These are phyloP conservation scores for Suillus placidus DNA, from an alignment of 768 basidiomycete species.

Conservation along the genomic window DNA sequence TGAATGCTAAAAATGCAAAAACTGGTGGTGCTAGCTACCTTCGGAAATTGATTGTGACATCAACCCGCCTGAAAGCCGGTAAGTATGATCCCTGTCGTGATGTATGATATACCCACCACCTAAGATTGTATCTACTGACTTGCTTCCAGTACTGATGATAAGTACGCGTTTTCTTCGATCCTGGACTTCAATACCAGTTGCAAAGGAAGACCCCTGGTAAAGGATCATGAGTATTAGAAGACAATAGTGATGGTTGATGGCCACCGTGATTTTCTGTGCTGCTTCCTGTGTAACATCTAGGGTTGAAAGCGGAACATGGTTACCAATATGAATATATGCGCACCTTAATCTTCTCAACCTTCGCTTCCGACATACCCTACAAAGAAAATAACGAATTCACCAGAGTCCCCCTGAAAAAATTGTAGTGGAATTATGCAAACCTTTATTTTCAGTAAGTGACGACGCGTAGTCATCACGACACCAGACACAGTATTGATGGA, in stretches of 20 bases:
- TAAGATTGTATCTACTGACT: conserved; percentile 84
- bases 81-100: not conserved
- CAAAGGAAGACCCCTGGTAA: conserved; percentile 84
- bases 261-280: conserved; percentile 81
- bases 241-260: not conserved
- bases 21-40: conserved; percentile 43
- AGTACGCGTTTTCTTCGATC: conserved; percentile 81
- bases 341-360: conserved; percentile 96
- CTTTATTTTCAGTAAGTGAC: conserved; percentile 93
- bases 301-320: not conserved
- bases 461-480: conserved; percentile 88
- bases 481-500: conserved; percentile 85
- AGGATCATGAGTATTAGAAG: not conserved
- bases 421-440: conserved; percentile 37
- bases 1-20: not conserved
- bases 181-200: conserved; percentile 89
- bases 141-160: conserved; percentile 90
- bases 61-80: conserved; percentile 63
- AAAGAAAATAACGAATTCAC: conserved; percentile 3
- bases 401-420: not conserved
- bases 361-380: conserved; percentile 94
- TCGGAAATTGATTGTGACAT: conserved; percentile 95
- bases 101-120: conserved; percentile 57
- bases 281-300: conserved; percentile 62
- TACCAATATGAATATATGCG: conserved; percentile 20